phyloP scores from a whole-genome alignment of 371 early-diverging fungal genomes.

The Polyrhizophydium stewartii region DNA sequence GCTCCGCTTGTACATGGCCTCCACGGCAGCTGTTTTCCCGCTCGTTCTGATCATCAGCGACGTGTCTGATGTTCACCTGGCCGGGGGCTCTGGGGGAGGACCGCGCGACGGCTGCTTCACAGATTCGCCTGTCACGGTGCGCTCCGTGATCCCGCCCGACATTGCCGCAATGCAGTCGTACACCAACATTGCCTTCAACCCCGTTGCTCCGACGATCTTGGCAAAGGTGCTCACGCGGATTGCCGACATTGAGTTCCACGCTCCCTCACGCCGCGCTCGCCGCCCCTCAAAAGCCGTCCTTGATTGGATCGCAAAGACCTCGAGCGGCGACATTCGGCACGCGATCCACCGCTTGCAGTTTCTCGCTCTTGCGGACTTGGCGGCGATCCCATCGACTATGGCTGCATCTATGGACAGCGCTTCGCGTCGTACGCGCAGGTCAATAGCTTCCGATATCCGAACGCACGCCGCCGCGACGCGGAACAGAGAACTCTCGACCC shows the following conservation, averaged over 20 bases:
- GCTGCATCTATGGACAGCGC: too few species aligned
- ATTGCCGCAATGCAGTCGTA: slow-evolving; percentile 4
- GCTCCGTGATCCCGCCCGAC: slow-evolving; percentile 20
- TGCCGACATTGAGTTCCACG: slow-evolving; percentile 28
- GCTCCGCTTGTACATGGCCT: slow-evolving; percentile 28
- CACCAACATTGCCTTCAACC: slow-evolving; percentile 44
- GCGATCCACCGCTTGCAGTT: slow-evolving; percentile 56
- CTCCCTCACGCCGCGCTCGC: slow-evolving; percentile 1
- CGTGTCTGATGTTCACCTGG: slow-evolving; percentile 17
- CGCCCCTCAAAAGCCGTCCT: slow-evolving; percentile 17
- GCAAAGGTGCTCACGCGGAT: slow-evolving; percentile 48
- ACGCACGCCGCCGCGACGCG: too few species aligned
- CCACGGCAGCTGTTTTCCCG: slow-evolving; percentile 25
- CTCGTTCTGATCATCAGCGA: slow-evolving; percentile 52
- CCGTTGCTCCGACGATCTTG: slow-evolving; percentile 46
- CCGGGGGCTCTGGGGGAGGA: slow-evolving; percentile 16
- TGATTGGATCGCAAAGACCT: slow-evolving; percentile 29
- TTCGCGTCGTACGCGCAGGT: too few species aligned
- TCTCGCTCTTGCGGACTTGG: too few species aligned
- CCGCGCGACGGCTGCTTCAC: background rate
- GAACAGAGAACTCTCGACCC: too few species aligned
- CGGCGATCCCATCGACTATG: too few species aligned
- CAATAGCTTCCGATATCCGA: too few species aligned
- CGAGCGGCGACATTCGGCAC: slow-evolving; percentile 49
- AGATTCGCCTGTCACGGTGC: slow-evolving; percentile 6